Base-by-base conservation (phyloP, 805 yeast genomes). In the Teunomyces lycoperdinae region DNA sequence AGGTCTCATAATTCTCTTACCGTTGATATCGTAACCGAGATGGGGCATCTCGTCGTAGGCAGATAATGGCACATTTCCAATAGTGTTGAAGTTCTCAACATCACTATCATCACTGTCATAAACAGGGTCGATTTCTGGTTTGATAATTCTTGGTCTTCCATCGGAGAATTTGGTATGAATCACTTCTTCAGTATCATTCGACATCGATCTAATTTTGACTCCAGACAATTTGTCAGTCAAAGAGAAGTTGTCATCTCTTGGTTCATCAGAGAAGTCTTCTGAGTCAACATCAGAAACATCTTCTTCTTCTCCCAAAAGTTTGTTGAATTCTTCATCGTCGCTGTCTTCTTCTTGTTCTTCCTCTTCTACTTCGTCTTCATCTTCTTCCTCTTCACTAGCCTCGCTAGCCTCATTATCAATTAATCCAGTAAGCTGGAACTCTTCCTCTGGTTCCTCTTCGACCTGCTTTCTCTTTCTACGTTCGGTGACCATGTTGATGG, bases 41-140 rank as follows among this genome's bases (percentile, higher is more conserved):
- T 94, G 99, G 1, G 99, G 99, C 84, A 86, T 87, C 67, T 91
- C 96, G 47, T 94, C 99, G 64, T 94, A 94, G 1, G 96, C 96
- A 14, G 92, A 80, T 16, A 94, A 61, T 44, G 99, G 98, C 49
- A 94, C 80, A 63, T 94, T 89, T 43, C 99, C 99, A 56, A 94
- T 88, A 3, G 97, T 89, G 69, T 94, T 94, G 57, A 70, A 71
- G 36, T 76, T 74, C 52, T 89, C 95, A 52, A 82, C 79, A 62
- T 91, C 97, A 57, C 90, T 82, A 61, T 94, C 99, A 68, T 94
- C 99, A 53, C 90, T 81, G 62, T 92, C 97, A 64, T 92, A 94
- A n/a, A 81, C 83, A 5, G 99, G 98, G 32, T 89, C 87, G 51
- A 94, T 92, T 62, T 90, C 97, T 3, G 97, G 97, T 58, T 79